Evolutionary conservation across 345 rosid genomes (phyloP).

Genomic region (Brassica rapa): DNA sequence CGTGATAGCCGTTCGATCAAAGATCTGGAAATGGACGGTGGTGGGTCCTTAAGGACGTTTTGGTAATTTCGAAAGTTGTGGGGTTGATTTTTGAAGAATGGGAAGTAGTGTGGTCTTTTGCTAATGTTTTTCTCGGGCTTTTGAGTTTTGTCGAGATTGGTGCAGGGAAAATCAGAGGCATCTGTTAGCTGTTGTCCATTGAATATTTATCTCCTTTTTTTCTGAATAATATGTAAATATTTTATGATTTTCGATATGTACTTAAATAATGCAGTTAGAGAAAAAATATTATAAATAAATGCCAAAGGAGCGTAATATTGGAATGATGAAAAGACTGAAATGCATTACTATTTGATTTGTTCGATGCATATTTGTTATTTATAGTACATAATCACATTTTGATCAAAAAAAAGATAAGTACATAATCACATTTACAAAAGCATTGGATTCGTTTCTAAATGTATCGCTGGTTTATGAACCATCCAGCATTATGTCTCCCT

Average conservation of each 20-base stretch:
- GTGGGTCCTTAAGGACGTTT: background rate
- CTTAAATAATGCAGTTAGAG: background rate
- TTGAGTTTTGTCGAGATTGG: slow-evolving; percentile 42
- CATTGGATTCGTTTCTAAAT: slow-evolving; percentile 19
- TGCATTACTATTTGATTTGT: background rate
- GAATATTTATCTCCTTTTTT: slow-evolving; percentile 28
- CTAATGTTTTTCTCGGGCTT: slow-evolving; percentile 13
- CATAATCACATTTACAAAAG: background rate
- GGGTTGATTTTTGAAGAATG: background rate
- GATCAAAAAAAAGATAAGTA: no score
- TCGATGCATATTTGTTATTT: background rate
- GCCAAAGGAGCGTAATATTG: background rate
- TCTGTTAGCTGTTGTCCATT: slow-evolving; percentile 44
- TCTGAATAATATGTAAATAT: slow-evolving; percentile 32
- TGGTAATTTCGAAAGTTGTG: background rate
- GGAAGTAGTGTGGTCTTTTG: background rate
- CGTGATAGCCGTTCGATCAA: slow-evolving; percentile 22
- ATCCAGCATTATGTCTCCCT: slow-evolving; percentile 28
- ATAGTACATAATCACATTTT: background rate
- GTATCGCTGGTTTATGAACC: background rate
- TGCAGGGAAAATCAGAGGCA: slow-evolving; percentile 37
- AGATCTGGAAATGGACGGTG: background rate
- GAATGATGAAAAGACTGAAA: background rate
- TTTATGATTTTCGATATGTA: slow-evolving; percentile 9
- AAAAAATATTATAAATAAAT: background rate